These are phyloP conservation scores for Elongisporangium undulatum DNA, from an alignment of 352 stramenopile species.

Conservation along the genomic window DNA sequence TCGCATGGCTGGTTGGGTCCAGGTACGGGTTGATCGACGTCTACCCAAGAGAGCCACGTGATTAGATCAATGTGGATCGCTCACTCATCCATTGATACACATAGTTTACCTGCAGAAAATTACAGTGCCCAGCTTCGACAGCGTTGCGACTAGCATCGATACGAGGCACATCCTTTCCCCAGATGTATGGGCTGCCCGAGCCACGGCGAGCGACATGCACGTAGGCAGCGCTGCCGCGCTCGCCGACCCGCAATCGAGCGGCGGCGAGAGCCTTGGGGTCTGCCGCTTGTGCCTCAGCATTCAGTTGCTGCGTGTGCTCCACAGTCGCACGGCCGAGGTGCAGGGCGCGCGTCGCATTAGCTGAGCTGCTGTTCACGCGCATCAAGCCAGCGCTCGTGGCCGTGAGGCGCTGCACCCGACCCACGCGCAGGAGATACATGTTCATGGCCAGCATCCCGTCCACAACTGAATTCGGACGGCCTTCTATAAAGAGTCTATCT, in stretches of 20 bases:
- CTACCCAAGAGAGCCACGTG: slow-evolving; percentile 10
- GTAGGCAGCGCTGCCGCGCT: slow-evolving; percentile 12
- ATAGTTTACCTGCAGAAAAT: slow-evolving; percentile 45
- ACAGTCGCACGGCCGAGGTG: slow-evolving; percentile 45
- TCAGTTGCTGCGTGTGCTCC: slow-evolving; percentile 35
- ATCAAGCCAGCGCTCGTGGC: not conserved
- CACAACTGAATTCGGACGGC: not conserved
- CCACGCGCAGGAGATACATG: not conserved
- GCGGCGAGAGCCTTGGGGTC: slow-evolving; percentile 18
- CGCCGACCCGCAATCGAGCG: slow-evolving; percentile 21
- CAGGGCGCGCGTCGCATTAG: slow-evolving; percentile 7
- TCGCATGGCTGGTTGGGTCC: slow-evolving; percentile 7
- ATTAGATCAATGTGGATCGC: not conserved
- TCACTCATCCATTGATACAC: slow-evolving; percentile 1
- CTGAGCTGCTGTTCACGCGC: not conserved
- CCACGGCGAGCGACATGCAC: slow-evolving; percentile 29
- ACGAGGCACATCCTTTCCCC: slow-evolving; percentile 67
- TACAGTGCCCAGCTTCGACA: slow-evolving; percentile 36
- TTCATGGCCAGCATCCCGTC: not conserved
- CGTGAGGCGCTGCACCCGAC: not conserved
- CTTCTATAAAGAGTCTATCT: not conserved
- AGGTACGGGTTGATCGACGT: slow-evolving; percentile 44
- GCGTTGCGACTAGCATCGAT: slow-evolving; percentile 44
- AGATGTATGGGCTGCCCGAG: slow-evolving; percentile 58
- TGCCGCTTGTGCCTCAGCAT: slow-evolving; percentile 13